Evolutionary conservation across 208 protist species (phyloP).

Genomic region (Acanthamoeba polyphaga): DNA sequence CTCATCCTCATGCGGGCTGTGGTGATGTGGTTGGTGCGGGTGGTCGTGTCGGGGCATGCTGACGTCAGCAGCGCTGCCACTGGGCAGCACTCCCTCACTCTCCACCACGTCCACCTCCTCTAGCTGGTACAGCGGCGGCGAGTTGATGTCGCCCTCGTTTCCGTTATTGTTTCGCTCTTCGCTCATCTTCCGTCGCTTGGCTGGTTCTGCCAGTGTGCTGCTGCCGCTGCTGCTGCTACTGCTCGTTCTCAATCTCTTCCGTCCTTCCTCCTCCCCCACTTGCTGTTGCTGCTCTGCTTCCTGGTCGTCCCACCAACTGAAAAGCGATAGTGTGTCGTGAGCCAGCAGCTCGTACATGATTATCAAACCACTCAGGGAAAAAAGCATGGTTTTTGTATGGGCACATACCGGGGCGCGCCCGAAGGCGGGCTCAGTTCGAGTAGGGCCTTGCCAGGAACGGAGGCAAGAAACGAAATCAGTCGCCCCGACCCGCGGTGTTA

Average conservation of each 20-base stretch:
- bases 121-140: background rate
- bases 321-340: background rate
- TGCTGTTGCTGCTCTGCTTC: background rate
- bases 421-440: background rate
- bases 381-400: no score
- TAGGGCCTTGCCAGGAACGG: background rate
- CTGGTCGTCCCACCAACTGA: background rate
- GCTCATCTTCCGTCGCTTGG: slow-evolving; percentile 11
- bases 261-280: no score
- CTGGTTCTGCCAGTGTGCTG: background rate
- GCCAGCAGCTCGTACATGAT: no score
- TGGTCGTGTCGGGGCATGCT: background rate
- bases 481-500: background rate
- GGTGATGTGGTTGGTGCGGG: background rate
- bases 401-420: no score
- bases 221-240: no score
- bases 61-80: background rate
- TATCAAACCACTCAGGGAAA: no score
- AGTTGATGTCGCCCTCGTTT: background rate
- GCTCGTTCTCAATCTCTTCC: no score
- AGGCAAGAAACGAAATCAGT: background rate
- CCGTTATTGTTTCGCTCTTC: background rate
- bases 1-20: background rate
- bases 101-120: background rate
- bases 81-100: no score